These are phyloP conservation scores for Phytophthora constricta DNA, from an alignment of 352 stramenopile species.

Conservation along the genomic window DNA sequence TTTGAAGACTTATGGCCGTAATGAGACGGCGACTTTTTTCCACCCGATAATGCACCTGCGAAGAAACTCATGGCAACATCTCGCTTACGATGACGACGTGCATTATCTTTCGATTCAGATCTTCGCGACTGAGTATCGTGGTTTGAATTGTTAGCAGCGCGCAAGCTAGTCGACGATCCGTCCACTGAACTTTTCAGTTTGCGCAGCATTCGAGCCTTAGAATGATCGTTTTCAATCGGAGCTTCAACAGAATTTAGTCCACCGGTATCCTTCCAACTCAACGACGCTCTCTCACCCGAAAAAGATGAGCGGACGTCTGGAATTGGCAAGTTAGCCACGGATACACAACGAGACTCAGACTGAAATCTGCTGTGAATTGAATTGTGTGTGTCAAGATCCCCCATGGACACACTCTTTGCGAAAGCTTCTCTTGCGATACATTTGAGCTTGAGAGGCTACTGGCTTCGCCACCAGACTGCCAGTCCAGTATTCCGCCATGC, in stretches of 20 bases:
- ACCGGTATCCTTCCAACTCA: constrained; percentile 38
- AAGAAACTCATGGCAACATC: constrained; percentile 71
- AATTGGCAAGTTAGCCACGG: constrained; percentile 36
- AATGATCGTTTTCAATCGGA: constrained; percentile 68
- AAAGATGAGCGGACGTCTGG: constrained; percentile 47
- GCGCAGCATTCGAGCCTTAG: constrained; percentile 66
- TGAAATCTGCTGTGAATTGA: constrained; percentile 2
- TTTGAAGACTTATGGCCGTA: constrained; percentile 26
- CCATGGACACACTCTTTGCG: constrained; percentile 23
- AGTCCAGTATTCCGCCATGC: constrained; percentile 24
- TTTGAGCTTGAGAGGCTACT: constrained; percentile 20
- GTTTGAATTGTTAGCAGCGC: constrained; percentile 16
- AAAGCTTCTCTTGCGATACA: constrained; percentile 20
- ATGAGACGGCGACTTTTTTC: constrained; percentile 26
- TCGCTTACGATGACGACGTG: constrained; percentile 63
- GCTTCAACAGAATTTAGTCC: constrained; percentile 52
- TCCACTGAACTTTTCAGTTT: constrained; percentile 65
- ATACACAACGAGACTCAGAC: constrained; percentile 32
- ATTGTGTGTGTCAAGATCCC: constrained; percentile 16
- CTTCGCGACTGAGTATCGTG: constrained; percentile 21
- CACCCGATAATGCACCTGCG: constrained; percentile 14
- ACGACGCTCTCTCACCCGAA: constrained; percentile 35
- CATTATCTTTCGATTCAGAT: constrained; percentile 11
- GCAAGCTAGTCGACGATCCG: constrained; percentile 12
- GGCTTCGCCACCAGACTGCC: constrained; percentile 11